Base-by-base conservation (phyloP, 257 asterid species). In the Nicotiana undulata region DNA sequence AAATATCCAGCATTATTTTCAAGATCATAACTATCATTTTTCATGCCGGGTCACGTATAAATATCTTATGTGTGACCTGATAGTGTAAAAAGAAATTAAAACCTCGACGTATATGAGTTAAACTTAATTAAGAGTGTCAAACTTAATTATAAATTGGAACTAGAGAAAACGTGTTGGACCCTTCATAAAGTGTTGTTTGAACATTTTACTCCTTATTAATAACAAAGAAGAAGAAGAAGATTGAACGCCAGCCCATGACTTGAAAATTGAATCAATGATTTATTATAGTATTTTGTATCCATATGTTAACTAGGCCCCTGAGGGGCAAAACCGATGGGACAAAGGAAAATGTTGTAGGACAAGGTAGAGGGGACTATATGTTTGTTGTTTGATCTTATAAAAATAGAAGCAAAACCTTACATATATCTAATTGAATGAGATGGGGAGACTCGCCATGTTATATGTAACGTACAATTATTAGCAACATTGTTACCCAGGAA, bases 141-240 rank as follows among this genome's bases (percentile, higher is more conserved):
- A 20, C 15, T 68, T 58, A 70, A 66, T 18, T n/a, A 37, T 4
- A 44, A 20, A 68, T 5, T 64, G 20, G 20, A 13, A 70, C 13
- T 34, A 32, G 40, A 46, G 61, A 74, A 22, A 74, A 49, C 78
- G 78, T 46, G 44, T 49, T 74, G 61, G 78, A 74, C 61, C 78
- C 40, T 72, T 49, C 16, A 46, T 46, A 5, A 70, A 20, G 13
- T 44, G 59, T 8, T 31, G 3, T 46, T 72, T 24, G 51, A 72
- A 49, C 16, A 44, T 44, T 6, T 70, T 46, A 34, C 13, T 22
- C 59, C 58, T 13, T 22, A 72, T 24, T 46, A 72, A 72, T 72
- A 59, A 72, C 24, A 46, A 49, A 40, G 49, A 40, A 40, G 49
- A 40, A 40, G 46, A 29, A 29, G 46, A 37, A 40, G 18, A 51